Conservation (phyloP, 202 grass and related monocot species). For the Cymbopogon flexuosus region DNA sequence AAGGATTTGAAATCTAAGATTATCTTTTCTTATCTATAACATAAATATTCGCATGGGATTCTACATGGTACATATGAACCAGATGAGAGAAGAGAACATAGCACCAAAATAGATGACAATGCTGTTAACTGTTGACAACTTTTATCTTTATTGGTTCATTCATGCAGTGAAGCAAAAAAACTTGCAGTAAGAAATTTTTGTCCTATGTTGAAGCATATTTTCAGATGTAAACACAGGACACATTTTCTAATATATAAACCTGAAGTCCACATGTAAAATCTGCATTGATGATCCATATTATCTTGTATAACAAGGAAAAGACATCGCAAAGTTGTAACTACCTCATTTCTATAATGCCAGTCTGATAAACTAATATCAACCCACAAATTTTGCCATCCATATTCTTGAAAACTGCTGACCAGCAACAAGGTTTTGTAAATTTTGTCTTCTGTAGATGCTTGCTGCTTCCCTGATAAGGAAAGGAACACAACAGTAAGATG, state of each 20-base stretch:
- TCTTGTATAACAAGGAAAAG: conserved; percentile 1
- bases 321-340: conserved; percentile 32
- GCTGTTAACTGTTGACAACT: background rate
- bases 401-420: conserved; percentile 67
- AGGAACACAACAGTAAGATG: conserved; percentile 25
- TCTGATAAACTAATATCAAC: conserved; percentile 76
- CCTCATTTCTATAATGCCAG: conserved; percentile 80
- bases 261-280: background rate
- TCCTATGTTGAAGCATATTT: background rate
- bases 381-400: conserved; percentile 53
- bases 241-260: conserved; percentile 12
- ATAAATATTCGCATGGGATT: conserved; percentile 1
- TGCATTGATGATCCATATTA: conserved; percentile 10
- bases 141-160: conserved; percentile 9
- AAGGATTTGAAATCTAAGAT: conserved; percentile 3
- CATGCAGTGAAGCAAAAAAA: conserved; percentile 10
- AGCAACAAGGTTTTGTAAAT: conserved; percentile 62
- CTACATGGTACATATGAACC: background rate
- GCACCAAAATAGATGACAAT: background rate
- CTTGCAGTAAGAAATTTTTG: conserved; percentile 6
- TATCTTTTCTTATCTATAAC: conserved; percentile 7
- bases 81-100: background rate
- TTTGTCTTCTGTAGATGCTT: conserved; percentile 59
- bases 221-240: background rate
- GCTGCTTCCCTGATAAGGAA: conserved; percentile 49